Evolutionary conservation across 2,329 filamentous ascomycete genomes (phyloP).

Genomic region (Didymella glomerata): DNA sequence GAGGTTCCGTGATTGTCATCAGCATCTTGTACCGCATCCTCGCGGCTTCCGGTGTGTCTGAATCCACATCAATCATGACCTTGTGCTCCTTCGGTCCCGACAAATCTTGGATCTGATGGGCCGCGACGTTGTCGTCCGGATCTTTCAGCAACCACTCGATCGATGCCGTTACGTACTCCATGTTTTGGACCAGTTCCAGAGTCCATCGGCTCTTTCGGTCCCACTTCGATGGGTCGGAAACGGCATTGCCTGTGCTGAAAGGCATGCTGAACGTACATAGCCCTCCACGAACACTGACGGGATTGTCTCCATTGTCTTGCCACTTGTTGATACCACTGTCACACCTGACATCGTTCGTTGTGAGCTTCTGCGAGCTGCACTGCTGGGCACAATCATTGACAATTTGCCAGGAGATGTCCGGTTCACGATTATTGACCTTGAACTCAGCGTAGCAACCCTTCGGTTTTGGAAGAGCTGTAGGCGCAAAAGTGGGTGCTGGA

Average conservation of each 20-base stretch:
- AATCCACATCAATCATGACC: background rate
- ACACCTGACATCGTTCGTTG: background rate
- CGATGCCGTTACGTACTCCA: slow-evolving; percentile 18
- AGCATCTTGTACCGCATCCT: slow-evolving; percentile 4
- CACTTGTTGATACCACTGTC: slow-evolving; percentile 9
- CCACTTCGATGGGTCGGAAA: background rate
- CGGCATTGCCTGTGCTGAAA: background rate
- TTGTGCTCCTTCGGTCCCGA: too few relatives aligned
- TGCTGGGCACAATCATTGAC: slow-evolving; percentile 2
- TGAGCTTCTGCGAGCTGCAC: slow-evolving; percentile 4
- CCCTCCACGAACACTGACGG: slow-evolving; percentile 14
- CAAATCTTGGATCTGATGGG: background rate
- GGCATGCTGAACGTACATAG: slow-evolving; percentile 12
- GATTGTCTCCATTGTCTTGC: background rate
- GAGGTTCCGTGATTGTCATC: background rate
- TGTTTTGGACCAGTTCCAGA: slow-evolving; percentile 22
- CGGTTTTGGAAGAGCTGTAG: too few relatives aligned
- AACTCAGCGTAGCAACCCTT: background rate
- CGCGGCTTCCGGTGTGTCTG: background rate
- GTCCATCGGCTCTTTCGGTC: slow-evolving; percentile 22
- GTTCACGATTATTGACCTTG: background rate
- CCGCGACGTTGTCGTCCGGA: slow-evolving; percentile 21
- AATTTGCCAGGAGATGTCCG: slow-evolving; percentile 2
- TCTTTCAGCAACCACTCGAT: slow-evolving; percentile 29
- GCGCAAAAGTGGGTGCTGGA: too few relatives aligned